Evolutionary conservation across 371 early-diverging fungal species (phyloP).

Genomic region (Rhizomucor miehei): DNA sequence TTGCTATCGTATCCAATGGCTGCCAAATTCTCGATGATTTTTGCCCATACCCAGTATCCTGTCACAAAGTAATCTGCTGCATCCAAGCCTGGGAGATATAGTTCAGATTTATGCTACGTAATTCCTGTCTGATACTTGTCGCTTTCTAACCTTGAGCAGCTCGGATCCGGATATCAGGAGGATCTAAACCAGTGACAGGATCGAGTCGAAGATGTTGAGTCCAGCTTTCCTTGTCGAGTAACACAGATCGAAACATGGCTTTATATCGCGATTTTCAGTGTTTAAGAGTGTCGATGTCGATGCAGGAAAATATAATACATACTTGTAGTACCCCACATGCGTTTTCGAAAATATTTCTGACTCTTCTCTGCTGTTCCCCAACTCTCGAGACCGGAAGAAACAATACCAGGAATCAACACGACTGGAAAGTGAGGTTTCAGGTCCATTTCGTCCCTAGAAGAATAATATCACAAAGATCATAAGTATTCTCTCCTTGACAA

Average conservation of each 20-base stretch:
- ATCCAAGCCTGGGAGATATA: conserved; percentile 60
- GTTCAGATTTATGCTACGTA: not conserved
- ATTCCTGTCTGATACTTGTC: not conserved
- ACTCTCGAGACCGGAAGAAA: conserved; percentile 87
- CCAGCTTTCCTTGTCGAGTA: conserved; percentile 89
- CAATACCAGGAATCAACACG: conserved; percentile 89
- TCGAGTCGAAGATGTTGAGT: conserved; percentile 81
- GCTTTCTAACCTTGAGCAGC: conserved; percentile 70
- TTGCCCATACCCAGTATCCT: conserved; percentile 95
- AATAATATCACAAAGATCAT: too few relatives aligned
- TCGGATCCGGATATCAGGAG: conserved; percentile 77
- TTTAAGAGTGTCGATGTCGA: not conserved
- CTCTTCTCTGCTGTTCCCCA: conserved; percentile 82
- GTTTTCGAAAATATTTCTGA: conserved; percentile 80
- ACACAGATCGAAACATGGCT: conserved; percentile 79
- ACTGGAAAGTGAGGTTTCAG: conserved; percentile 68
- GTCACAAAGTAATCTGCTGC: conserved; percentile 94
- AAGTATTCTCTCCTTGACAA: conserved; percentile 1
- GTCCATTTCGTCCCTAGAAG: conserved; percentile 26
- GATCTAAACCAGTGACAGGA: conserved; percentile 84
- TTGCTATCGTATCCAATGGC: conserved; percentile 88
- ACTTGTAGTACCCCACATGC: conserved; percentile 91
- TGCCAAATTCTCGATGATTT: conserved; percentile 80
- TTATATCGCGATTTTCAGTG: not conserved
- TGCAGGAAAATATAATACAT: too few relatives aligned